Evolutionary conservation across 257 asterid species (phyloP), one percentile per base, ranked within the genome.

Genomic region (Solanum sejunctum): DNA sequence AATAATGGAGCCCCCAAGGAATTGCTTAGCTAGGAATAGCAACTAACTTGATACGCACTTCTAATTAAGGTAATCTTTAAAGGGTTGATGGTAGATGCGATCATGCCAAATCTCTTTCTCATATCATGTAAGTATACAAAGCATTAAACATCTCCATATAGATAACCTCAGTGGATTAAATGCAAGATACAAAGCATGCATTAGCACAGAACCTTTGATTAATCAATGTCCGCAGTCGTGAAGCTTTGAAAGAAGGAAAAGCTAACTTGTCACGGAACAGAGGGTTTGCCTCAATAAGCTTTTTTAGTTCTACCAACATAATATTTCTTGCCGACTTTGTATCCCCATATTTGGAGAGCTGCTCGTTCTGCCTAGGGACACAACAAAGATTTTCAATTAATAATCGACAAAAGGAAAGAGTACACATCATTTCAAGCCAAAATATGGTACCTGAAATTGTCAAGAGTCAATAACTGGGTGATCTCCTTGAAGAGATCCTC

Each of bases 401-500:
- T 45, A 58, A 54, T 10, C 58, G 32, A 84, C 63, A 39, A 41
- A 87, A 41, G 55, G 49, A 70, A 28, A 80, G 67, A 49, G 23
- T 61, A 57, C 83, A 9, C 54, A 72, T 71, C 60, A 82, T 26
- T 54, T 77, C 80, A 83, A 83, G 54, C n/a, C 26, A 66, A 80
- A 79, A 63, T 78, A 85, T 18, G 69, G 77, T 91, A 95, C 99
- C 99, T 93, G 88, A 95, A 95, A 91, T 95, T 95, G 69, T 91
- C 93, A 73, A 91, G 93, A 86, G 97, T 94, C 91, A 95, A 80
- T 57, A 95, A 90, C 88, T 95, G 98, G 58, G 98, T 95, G 58
- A 93, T 95, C 92, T 95, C 99, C 90, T 95, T 95, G 86, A 93
- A 95, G 80, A 95, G 97, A 87, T 95, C 98, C 91, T 95, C 99